Evolutionary conservation across 2,329 filamentous ascomycete species (phyloP), one percentile per base, ranked within the genome.

Genomic region (Chaetothyriales sp.): DNA sequence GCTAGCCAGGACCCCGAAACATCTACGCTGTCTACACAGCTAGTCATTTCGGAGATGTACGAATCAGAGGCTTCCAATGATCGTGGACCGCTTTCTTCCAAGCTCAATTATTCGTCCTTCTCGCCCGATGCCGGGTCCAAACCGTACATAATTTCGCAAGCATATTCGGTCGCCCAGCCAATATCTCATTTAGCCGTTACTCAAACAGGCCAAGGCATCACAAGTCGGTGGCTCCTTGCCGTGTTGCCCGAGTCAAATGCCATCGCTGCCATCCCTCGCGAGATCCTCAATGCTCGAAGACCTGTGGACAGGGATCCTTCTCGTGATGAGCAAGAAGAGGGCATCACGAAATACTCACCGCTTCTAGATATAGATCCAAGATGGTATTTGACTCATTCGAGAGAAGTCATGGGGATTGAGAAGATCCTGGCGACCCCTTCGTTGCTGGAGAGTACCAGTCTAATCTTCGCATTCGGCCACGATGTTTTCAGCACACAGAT

Each of bases 171-270:
- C 55, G 80, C 85, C 0, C 82, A 86, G 54, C 78, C 85, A n/a
- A 82, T 97, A 54, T 81, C 80, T 15, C 78, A 83, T 49, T 80
- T 98, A 64, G 77, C 86, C 0, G 86, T 95, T 15, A 92, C 89
- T 0, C 83, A 89, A 64, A 98, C 92, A 0, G 78, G 85, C 25
- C 92, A 98, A 71, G 92, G 92, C 28, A 95, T 98, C 63, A 86
- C 87, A 1, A 84, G 81, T 44, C 82, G 88, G 15, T 82, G 90
- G 59, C 73, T 98, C 2, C 76, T 98, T 10, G 88, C 84, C 46
- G 85, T 85, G 43, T 74, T 95, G 1, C 80, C 88, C 0, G 76
- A 81, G 29, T 77, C 81, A 1, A 82, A 86, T 63, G 77, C 85
- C 40, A 81, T 98, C 51, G 73, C 90, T 47, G 85, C 83, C 18